phyloP scores from a whole-genome alignment of 2,329 filamentous ascomycete species.

The Periconia macrospinosa region DNA sequence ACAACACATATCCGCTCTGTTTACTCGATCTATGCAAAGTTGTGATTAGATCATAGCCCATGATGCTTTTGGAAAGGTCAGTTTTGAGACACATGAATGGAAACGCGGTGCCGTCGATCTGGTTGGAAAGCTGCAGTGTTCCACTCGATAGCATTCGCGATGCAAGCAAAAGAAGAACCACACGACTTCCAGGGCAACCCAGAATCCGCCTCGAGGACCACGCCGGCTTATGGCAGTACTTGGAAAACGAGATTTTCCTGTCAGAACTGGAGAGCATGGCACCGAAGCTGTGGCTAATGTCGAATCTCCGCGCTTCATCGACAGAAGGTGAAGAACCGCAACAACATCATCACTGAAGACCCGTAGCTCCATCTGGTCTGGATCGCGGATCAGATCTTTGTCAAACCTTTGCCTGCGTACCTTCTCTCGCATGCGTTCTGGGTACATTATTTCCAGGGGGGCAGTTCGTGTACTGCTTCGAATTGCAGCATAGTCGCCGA shows the following conservation, averaged over 20 bases:
- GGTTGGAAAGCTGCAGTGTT: background rate
- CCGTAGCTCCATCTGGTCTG: conserved; percentile 1
- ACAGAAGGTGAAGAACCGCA: background rate
- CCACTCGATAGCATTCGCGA: background rate
- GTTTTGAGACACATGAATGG: too few relatives aligned
- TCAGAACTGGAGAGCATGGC: background rate
- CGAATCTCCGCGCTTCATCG: background rate
- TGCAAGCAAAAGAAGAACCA: background rate
- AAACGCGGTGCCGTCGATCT: too few relatives aligned
- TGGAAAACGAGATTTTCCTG: background rate
- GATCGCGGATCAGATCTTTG: conserved; percentile 1
- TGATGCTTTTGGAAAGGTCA: too few relatives aligned
- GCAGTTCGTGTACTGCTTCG: too few relatives aligned
- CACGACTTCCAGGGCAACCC: background rate
- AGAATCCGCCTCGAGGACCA: background rate
- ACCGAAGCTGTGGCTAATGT: background rate
- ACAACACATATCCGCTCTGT: too few relatives aligned
- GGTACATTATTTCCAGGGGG: too few relatives aligned
- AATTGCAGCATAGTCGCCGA: too few relatives aligned
- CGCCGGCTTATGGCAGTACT: background rate
- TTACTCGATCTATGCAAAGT: too few relatives aligned
- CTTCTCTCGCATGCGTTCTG: too few relatives aligned
- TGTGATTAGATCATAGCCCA: too few relatives aligned
- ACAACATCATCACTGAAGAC: background rate
- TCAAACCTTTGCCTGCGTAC: background rate